Evolutionary conservation across 257 asterid species (phyloP), one percentile per base, ranked within the genome.

Genomic region (Hygrophila difformis): DNA sequence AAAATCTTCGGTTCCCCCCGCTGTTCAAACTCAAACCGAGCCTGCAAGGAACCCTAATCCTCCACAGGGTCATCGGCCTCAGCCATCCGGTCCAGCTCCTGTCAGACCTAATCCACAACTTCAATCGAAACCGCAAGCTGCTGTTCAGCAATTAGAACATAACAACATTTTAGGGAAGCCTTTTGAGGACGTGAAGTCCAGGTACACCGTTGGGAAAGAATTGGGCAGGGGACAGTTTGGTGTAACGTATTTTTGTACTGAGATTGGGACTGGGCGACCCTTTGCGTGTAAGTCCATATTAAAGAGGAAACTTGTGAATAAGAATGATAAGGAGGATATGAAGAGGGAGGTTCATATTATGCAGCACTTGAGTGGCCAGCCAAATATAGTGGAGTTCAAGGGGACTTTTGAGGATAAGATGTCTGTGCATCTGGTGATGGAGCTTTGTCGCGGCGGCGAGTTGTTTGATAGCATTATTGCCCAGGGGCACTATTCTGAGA

Each of bases 321-420:
- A 79, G 75, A 63, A 28, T 19, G 91, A 79, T 51, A 76, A 62
- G 55, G 86, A 76, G 23, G 91, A 79, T 63, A 76, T 79, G 71
- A 79, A 79, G 54, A 70, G 85, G 62, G 91, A 79, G 50, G 79
- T 79, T 57, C 66, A 64, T 9, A 79, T 79, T 18, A 79, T 79
- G 86, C 80, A 79, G 74, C 91, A 79, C 37, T 62, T 79, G 50
- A 76, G 86, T 43, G 91, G 91, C 47, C 91, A 79, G 74, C 76
- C 72, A 0, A 79, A 79, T 38, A 79, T 79, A 3, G 91, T 76
- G 42, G 91, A 75, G 28, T 75, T 79, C 47, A 79, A 55, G 39
- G 91, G 91, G 1, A 78, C 82, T n/a, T 76, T 56, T 57, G 91
- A 79, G 69, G 91, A 76, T 51, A 57, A 77, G 59, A 66, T 56